phyloP scores from a whole-genome alignment of 106 monocot genomes.

The Acorus gramineus region DNA sequence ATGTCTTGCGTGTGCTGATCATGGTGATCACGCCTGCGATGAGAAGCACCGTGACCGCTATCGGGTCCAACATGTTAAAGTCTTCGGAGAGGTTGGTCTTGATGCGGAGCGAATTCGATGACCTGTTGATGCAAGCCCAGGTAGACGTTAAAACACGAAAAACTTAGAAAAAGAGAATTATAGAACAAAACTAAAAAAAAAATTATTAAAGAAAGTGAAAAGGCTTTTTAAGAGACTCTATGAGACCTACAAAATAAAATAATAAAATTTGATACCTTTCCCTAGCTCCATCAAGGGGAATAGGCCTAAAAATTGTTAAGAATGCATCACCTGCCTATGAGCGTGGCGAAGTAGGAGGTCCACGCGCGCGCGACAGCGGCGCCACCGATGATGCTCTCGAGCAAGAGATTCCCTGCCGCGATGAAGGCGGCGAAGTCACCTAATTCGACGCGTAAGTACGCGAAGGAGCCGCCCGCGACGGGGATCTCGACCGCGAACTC shows the following conservation, averaged over 20 bases:
- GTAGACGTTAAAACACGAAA: too few species aligned
- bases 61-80: conserved; percentile 5
- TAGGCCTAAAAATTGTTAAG: too few species aligned
- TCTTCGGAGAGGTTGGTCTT: background rate
- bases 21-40: background rate
- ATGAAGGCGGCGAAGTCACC: conserved; percentile 57
- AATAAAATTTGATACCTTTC: too few species aligned
- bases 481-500: conserved; percentile 83
- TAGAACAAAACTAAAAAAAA: too few species aligned
- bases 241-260: too few species aligned
- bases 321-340: background rate
- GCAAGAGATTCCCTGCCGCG: conserved; percentile 7
- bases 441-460: conserved; percentile 62
- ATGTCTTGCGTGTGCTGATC: conserved; percentile 5
- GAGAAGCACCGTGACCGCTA: background rate
- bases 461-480: conserved; percentile 62
- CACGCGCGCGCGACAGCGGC: conserved; percentile 8
- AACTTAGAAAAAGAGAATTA: too few species aligned
- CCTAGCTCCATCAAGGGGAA: too few species aligned
- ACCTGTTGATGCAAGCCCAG: background rate
- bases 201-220: too few species aligned
- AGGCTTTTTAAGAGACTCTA: too few species aligned
- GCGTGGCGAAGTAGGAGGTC: conserved; percentile 11
- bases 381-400: conserved; percentile 9
- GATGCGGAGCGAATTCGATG: conserved; percentile 6